phyloP scores from a whole-genome alignment of 1,284 basidiomycete species.

The Apiotrichum domesticum region DNA sequence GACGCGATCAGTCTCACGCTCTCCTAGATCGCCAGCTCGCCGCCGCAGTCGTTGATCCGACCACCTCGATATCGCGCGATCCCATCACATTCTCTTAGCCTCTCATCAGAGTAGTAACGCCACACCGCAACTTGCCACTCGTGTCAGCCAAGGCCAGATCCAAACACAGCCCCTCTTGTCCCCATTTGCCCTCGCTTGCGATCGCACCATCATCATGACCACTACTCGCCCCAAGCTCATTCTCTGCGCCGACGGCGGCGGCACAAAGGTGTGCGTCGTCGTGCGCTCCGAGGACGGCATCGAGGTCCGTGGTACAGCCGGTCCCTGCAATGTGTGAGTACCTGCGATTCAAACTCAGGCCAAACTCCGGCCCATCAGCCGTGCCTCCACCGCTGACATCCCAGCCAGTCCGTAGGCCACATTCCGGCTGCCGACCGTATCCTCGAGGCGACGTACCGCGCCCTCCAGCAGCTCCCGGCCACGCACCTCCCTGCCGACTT shows the following conservation, averaged over 20 bases:
- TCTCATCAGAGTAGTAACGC: too few species aligned
- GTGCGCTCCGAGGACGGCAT: constrained; percentile 32
- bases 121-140: neutral
- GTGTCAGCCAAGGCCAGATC: neutral
- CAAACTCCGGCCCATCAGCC: neutral
- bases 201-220: too few species aligned
- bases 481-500: constrained; percentile 25
- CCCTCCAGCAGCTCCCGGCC: constrained; percentile 28
- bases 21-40: too few species aligned
- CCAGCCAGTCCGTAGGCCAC: constrained; percentile 34
- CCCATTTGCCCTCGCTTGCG: too few species aligned
- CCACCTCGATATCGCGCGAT: too few species aligned
- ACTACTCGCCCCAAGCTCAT: constrained; percentile 22
- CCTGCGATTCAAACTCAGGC: neutral
- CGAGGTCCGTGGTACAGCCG: constrained; percentile 36
- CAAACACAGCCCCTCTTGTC: too few species aligned
- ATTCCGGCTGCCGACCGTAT: constrained; percentile 29
- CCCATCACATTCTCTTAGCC: too few species aligned
- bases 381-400: neutral
- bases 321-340: constrained; percentile 42
- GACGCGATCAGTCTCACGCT: too few species aligned
- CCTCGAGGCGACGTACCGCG: constrained; percentile 38
- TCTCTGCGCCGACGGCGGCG: constrained; percentile 38
- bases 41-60: too few species aligned
- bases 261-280: constrained; percentile 39